Conservation (phyloP, 371 early-diverging fungal species). For the Apophysomyces elegans region DNA sequence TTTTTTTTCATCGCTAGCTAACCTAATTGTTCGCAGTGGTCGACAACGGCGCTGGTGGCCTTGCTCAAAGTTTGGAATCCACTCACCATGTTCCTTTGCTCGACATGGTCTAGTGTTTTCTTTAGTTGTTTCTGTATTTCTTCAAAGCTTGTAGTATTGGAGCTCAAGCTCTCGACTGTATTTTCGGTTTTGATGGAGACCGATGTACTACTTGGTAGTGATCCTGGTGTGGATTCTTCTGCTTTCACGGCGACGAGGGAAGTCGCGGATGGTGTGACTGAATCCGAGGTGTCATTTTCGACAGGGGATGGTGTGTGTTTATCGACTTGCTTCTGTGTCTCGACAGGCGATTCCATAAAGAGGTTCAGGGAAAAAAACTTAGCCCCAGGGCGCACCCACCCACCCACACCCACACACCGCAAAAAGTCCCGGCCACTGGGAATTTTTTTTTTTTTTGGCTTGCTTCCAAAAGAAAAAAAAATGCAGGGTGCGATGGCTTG, state of each 20-base stretch:
- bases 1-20: no score
- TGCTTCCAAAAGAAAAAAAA: no score
- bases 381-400: no score
- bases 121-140: conserved; percentile 75
- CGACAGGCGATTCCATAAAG: background rate
- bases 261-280: background rate
- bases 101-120: conserved; percentile 70
- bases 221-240: background rate
- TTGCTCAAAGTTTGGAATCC: conserved; percentile 76
- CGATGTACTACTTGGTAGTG: background rate
- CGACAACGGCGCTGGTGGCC: conserved; percentile 73
- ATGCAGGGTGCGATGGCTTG: no score
- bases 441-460: no score
- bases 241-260: background rate
- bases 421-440: no score
- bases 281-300: background rate
- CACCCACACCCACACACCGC: no score
- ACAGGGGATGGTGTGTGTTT: background rate
- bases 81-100: conserved; percentile 67
- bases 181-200: conserved; percentile 5
- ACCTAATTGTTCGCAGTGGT: conserved; percentile 75
- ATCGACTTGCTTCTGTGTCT: background rate
- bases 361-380: background rate
- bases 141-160: conserved; percentile 58
- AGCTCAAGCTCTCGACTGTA: conserved; percentile 8